These are phyloP conservation scores for Saccharomyces hybrid DNA, from an alignment of 1,139 yeast species.

Conservation along the genomic window DNA sequence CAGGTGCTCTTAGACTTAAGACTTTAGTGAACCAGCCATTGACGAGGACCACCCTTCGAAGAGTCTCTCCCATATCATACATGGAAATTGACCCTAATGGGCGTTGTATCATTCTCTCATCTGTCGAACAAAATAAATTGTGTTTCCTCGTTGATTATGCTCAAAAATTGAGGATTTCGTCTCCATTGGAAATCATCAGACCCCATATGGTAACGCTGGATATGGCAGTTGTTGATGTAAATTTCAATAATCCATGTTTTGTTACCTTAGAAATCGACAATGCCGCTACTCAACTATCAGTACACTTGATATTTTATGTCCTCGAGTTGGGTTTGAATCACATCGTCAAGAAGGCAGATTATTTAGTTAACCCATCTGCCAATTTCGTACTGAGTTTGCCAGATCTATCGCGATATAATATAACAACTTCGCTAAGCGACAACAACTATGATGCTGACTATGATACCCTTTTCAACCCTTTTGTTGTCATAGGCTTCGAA, in stretches of 20 bases:
- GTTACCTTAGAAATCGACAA: slow-evolving; percentile 67
- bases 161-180: slow-evolving; percentile 45
- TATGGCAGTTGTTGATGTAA: slow-evolving; percentile 59
- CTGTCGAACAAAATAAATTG: slow-evolving; percentile 65
- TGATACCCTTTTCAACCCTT: slow-evolving; percentile 43
- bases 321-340: slow-evolving; percentile 81
- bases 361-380: slow-evolving; percentile 34
- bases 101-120: slow-evolving; percentile 61
- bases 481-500: slow-evolving; percentile 46
- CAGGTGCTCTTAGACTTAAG: slow-evolving; percentile 36
- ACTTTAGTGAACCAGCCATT: slow-evolving; percentile 57
- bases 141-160: slow-evolving; percentile 50
- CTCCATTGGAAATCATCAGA: slow-evolving; percentile 66
- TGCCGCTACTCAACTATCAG: slow-evolving; percentile 16
- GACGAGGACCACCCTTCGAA: slow-evolving; percentile 65
- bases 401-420: slow-evolving; percentile 19
- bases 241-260: slow-evolving; percentile 74
- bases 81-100: slow-evolving; percentile 67
- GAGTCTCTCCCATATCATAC: slow-evolving; percentile 71
- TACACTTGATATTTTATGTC: slow-evolving; percentile 58
- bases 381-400: slow-evolving; percentile 31
- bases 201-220: slow-evolving; percentile 47
- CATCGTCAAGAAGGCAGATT: slow-evolving; percentile 46
- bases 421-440: slow-evolving; percentile 10
- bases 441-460: slow-evolving; percentile 26